Conservation (phyloP, 2,329 filamentous ascomycete species). For the Cephalotrichum gorgonifer region DNA sequence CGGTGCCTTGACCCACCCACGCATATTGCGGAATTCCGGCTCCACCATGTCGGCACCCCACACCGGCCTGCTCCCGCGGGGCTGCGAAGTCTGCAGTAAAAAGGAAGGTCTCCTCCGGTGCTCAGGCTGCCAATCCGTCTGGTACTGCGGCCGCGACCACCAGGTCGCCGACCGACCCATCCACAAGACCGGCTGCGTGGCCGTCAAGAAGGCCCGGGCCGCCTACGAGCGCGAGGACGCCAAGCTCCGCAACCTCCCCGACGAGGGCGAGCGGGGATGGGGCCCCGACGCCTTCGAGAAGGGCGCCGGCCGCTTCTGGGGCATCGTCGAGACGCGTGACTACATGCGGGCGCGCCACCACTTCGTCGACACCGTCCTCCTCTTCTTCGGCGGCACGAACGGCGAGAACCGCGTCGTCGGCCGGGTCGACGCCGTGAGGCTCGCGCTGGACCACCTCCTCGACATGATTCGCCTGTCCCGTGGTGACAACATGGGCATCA, state of each 20-base stretch:
- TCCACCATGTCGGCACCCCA: not conserved
- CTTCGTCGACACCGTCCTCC: slow-evolving; percentile 11
- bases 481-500: slow-evolving; percentile 32
- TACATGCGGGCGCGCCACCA: slow-evolving; percentile 27
- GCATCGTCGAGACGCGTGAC: slow-evolving; percentile 24
- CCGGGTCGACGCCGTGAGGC: slow-evolving; percentile 22
- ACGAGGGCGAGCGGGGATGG: slow-evolving; percentile 16
- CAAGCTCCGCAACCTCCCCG: slow-evolving; percentile 19
- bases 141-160: slow-evolving; percentile 35
- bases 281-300: slow-evolving; percentile 25
- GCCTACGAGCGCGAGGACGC: slow-evolving; percentile 23
- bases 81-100: slow-evolving; percentile 10
- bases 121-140: slow-evolving; percentile 26
- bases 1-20: too few relatives aligned
- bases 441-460: slow-evolving; percentile 24
- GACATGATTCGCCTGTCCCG: slow-evolving; percentile 34
- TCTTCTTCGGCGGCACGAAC: not conserved
- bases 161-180: slow-evolving; percentile 22
- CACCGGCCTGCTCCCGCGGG: slow-evolving; percentile 4
- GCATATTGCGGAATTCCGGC: too few relatives aligned
- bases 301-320: slow-evolving; percentile 30
- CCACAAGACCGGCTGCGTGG: slow-evolving; percentile 29
- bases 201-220: slow-evolving; percentile 19
- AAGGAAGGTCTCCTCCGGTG: slow-evolving; percentile 23
- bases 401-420: not conserved